Conservation (phyloP, 805 yeast genomes). For the Lipomyces mesembrius region DNA sequence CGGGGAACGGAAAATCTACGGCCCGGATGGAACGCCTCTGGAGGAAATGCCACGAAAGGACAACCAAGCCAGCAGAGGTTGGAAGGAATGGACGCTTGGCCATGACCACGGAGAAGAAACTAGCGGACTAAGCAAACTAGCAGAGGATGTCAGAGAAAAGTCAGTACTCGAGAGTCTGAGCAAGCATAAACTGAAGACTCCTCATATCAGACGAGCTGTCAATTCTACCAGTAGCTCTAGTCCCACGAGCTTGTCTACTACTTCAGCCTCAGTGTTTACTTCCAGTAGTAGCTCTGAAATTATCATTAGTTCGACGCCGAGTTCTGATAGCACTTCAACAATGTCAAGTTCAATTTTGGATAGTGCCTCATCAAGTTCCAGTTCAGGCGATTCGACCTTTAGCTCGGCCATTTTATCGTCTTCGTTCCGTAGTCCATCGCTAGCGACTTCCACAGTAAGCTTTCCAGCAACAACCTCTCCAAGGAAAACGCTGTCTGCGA, state of each 20-base stretch:
- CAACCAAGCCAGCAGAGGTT: background rate
- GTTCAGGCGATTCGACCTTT: background rate
- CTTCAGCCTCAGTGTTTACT: background rate
- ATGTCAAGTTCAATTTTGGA: background rate
- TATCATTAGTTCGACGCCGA: too few species aligned
- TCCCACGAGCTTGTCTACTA: background rate
- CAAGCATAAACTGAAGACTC: slow-evolving; percentile 4
- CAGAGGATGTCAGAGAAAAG: slow-evolving; percentile 3
- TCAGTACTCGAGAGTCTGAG: slow-evolving; percentile 6
- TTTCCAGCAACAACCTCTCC: background rate
- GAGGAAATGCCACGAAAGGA: background rate
- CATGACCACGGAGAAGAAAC: background rate
- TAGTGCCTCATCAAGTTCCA: background rate
- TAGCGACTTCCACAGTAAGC: background rate
- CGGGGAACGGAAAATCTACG: too few species aligned
- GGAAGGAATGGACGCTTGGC: background rate
- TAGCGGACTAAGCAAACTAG: background rate
- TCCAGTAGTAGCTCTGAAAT: background rate
- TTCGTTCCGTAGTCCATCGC: background rate
- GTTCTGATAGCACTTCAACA: background rate
- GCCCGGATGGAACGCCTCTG: background rate
- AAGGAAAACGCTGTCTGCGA: background rate
- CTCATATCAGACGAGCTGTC: slow-evolving; percentile 19
- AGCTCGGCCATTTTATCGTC: background rate
- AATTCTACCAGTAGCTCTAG: slow-evolving; percentile 5